A percentile compares a stretch with the other conserved stretches of the same genome.
Conservation (phyloP, 257 asterid genomes). For the Rehmannia glutinosa region DNA sequence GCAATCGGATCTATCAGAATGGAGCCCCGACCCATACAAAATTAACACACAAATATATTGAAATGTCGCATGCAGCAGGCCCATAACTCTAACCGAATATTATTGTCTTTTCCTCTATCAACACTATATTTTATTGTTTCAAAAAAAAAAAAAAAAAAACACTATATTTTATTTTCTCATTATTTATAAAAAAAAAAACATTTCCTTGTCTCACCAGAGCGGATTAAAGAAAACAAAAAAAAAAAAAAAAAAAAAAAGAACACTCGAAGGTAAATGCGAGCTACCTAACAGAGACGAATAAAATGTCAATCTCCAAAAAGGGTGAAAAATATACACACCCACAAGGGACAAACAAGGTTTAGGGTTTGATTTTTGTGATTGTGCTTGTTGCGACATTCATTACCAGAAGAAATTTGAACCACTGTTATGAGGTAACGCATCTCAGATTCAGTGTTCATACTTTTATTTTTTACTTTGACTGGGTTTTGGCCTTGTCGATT, state of each 20-base stretch:
- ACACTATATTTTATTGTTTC: too few relatives aligned
- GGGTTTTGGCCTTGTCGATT: conserved; percentile 7
- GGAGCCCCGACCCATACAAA: conserved; percentile 5
- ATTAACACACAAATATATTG: too few relatives aligned
- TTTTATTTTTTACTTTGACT: background rate
- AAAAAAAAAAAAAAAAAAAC: too few relatives aligned
- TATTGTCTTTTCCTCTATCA: too few relatives aligned
- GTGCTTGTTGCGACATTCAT: background rate
- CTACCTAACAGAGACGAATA: background rate
- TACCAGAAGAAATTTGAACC: conserved; percentile 6
- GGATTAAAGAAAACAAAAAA: background rate
- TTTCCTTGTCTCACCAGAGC: too few relatives aligned
- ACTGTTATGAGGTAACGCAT: conserved; percentile 29
- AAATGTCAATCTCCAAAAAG: background rate
- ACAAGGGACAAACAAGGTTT: background rate
- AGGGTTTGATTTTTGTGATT: conserved; percentile 12
- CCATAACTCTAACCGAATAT: background rate
- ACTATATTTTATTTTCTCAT: too few relatives aligned
- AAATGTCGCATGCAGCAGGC: conserved; percentile 10
- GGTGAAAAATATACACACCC: background rate
- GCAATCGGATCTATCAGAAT: background rate
- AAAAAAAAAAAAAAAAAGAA: background rate
- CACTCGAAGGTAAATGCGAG: conserved; percentile 9
- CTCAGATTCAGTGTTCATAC: background rate
- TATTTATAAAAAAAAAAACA: too few relatives aligned